A percentile compares a stretch with the other conserved stretches of the same genome.
Evolutionary conservation across 75 land plant species (phyloP).

Genomic region (Sequoiadendron giganteum): DNA sequence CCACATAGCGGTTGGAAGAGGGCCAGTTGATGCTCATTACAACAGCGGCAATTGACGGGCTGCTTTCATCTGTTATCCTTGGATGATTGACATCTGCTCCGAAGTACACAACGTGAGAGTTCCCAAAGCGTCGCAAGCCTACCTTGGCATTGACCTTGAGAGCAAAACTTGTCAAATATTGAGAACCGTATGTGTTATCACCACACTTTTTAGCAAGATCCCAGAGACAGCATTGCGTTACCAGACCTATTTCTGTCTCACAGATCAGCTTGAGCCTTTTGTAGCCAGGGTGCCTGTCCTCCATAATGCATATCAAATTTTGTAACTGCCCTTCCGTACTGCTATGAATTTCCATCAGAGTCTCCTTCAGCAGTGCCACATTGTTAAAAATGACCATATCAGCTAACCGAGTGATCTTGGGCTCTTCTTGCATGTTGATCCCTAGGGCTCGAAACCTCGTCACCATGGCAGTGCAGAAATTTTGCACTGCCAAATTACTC

Average conservation of each 20-base stretch:
- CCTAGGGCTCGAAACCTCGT: slow-evolving; percentile 14
- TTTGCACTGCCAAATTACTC: not conserved
- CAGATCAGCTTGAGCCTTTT: slow-evolving; percentile 42
- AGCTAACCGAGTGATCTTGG: not conserved
- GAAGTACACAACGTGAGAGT: slow-evolving; percentile 39
- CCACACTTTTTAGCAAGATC: not conserved
- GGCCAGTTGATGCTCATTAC: slow-evolving; percentile 54
- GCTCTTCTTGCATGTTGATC: slow-evolving; percentile 18
- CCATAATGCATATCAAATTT: slow-evolving; percentile 46
- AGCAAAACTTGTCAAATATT: slow-evolving; percentile 46
- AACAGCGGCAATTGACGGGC: slow-evolving; percentile 54
- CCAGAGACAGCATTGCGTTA: slow-evolving; percentile 58
- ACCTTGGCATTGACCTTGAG: slow-evolving; percentile 61
- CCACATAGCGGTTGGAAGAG: slow-evolving; percentile 37
- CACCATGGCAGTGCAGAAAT: not conserved
- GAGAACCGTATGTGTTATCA: not conserved
- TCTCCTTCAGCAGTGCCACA: slow-evolving; percentile 10
- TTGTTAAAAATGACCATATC: slow-evolving; percentile 17
- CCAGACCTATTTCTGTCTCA: slow-evolving; percentile 43
- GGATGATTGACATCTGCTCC: slow-evolving; percentile 73
- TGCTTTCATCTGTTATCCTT: not conserved
- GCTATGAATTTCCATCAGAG: slow-evolving; percentile 6
- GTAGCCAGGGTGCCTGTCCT: not conserved
- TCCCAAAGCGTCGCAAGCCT: slow-evolving; percentile 21
- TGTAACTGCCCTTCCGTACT: slow-evolving; percentile 15